A percentile compares a stretch with the other conserved stretches of the same genome.
These are phyloP conservation scores for Fusarium albidum DNA, from an alignment of 2,329 filamentous ascomycete genomes.

Conservation along the genomic window DNA sequence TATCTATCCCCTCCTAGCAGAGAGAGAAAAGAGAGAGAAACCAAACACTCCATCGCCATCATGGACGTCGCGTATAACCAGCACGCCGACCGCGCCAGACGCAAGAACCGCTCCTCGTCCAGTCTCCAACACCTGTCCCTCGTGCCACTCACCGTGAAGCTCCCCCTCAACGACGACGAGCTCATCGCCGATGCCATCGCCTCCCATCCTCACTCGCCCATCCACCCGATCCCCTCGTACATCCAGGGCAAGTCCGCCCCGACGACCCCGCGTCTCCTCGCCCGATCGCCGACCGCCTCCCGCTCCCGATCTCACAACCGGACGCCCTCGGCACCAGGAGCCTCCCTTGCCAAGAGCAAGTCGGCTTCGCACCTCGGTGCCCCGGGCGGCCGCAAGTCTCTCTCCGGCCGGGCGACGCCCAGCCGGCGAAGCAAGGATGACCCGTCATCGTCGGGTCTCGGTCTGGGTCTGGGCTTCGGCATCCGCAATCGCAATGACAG, in stretches of 20 bases:
- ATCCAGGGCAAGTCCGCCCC: slow-evolving; percentile 70
- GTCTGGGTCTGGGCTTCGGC: slow-evolving; percentile 28
- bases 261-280: slow-evolving; percentile 69
- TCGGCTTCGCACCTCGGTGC: slow-evolving; percentile 64
- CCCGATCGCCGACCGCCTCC: slow-evolving; percentile 62
- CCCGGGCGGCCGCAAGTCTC: slow-evolving; percentile 34
- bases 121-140: slow-evolving; percentile 69
- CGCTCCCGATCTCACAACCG: slow-evolving; percentile 56
- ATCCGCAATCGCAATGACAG: slow-evolving; percentile 57
- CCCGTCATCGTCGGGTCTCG: too few relatives aligned
- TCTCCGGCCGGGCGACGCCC: slow-evolving; percentile 46
- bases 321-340: slow-evolving; percentile 47
- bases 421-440: slow-evolving; percentile 45
- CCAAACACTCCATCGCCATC: slow-evolving; percentile 2
- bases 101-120: slow-evolving; percentile 66
- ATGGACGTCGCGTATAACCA: slow-evolving; percentile 70
- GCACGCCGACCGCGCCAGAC: slow-evolving; percentile 63
- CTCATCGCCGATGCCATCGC: slow-evolving; percentile 48
- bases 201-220: slow-evolving; percentile 39
- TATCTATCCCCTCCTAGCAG: not conserved
- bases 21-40: not conserved
- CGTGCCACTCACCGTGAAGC: slow-evolving; percentile 69
- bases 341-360: slow-evolving; percentile 65
- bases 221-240: slow-evolving; percentile 55
- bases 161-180: slow-evolving; percentile 65